Base-by-base conservation (phyloP, 2,329 filamentous ascomycete genomes). In the Aspergillus spinulosporus region DNA sequence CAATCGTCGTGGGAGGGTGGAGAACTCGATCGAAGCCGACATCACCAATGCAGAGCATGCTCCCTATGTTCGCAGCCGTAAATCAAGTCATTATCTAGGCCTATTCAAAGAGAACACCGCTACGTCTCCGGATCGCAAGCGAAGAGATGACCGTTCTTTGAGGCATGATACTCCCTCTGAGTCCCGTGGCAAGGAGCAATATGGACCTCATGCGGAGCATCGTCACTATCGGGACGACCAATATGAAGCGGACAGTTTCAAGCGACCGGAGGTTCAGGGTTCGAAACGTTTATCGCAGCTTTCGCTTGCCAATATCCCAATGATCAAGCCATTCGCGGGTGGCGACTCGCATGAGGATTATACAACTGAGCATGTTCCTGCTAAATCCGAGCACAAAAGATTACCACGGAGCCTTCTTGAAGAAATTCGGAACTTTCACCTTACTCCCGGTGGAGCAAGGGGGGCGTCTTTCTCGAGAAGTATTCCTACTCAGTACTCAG, bases 61-160 rank as follows among this genome's bases (percentile, higher is more conserved):
- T 29, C 74, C 78, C 28, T 78, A 83, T 62, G 81, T 82, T 45
- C 79, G 85, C 58, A 87, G 84, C 68, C 79, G 85, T 55, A 88
- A 88, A 70, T 83, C 85, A 42, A 86, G 84, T 65, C 84, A 87
- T 65, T 86, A 85, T 64, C 73, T 88, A 52, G 83, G 85, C 9
- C 72, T 88, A 4, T 88, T 87, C 73, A 85, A 85, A 64, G 83
- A 85, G 59, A 84, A 84, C 57, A 83, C 84, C 15, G 36, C 52
- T 52, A 76, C 75, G 5, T 78, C 78, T 26, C 78, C 81, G 34
- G 80, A 82, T 59, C 76, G 79, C 54, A 81, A 80, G 64, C 74
- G 77, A 67, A 69, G 77, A 61, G 77, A 82, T 57, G 75, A 76
- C 55, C 75, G 78, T 52, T 63, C 66, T 28, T 72, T 68, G 29